A percentile compares a stretch with the other conserved stretches of the same genome.
Conservation (phyloP, 2,329 filamentous ascomycete species). For the Fusarium stilboides region DNA sequence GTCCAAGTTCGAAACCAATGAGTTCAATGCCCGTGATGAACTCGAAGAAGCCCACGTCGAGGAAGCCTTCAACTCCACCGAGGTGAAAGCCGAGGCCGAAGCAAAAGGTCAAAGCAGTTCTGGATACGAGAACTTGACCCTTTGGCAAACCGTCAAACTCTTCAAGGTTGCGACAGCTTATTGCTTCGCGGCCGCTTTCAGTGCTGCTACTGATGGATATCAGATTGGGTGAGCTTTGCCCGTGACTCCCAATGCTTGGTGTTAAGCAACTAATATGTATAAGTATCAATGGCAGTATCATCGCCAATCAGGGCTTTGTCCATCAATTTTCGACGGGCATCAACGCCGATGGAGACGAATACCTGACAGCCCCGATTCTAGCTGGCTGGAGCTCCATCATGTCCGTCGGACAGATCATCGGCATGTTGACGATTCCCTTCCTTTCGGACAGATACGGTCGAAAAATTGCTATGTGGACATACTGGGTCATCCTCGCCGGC, state of each 20-base stretch:
- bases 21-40: too few species aligned
- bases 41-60: too few species aligned
- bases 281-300: constrained; percentile 36
- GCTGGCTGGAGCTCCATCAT: constrained; percentile 58
- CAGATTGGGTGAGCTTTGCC: constrained; percentile 2
- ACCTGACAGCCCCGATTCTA: constrained; percentile 55
- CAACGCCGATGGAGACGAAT: constrained; percentile 46
- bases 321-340: constrained; percentile 22
- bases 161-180: constrained; percentile 7
- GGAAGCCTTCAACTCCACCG: too few species aligned
- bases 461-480: constrained; percentile 50
- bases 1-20: too few species aligned
- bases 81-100: neutral
- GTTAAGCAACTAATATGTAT: neutral
- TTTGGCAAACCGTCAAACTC: constrained; percentile 10
- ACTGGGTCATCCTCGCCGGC: constrained; percentile 49
- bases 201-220: constrained; percentile 9
- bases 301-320: constrained; percentile 37
- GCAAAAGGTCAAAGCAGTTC: constrained; percentile 4
- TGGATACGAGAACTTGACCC: neutral
- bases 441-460: constrained; percentile 51
- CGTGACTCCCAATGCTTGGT: neutral
- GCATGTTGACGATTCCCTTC: constrained; percentile 52
- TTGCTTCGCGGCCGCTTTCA: neutral
- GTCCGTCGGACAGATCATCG: constrained; percentile 58